These are phyloP conservation scores for Kodamaea restingae DNA, from an alignment of 805 yeast genomes.

Conservation along the genomic window DNA sequence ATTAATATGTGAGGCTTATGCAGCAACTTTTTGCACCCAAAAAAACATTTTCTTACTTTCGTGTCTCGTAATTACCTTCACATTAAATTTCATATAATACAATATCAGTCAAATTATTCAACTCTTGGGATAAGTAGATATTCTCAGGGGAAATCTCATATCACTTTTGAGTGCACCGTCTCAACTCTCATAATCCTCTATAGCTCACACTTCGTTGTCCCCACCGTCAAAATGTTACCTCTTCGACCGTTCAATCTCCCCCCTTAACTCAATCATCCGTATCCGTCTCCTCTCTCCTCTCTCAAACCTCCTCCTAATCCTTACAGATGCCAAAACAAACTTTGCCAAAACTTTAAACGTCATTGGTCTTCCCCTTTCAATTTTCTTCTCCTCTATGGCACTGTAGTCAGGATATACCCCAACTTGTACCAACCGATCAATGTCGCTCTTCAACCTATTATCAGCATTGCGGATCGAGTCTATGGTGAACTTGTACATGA, in stretches of 20 bases:
- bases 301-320: constrained; percentile 28
- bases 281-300: constrained; percentile 24
- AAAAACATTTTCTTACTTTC: too few species aligned
- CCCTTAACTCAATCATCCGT: constrained; percentile 25
- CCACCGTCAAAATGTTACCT: too few species aligned
- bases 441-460: constrained; percentile 22
- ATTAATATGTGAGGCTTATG: too few species aligned
- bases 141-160: too few species aligned
- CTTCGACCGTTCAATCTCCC: constrained; percentile 29
- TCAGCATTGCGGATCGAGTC: constrained; percentile 27
- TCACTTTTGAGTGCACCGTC: too few species aligned
- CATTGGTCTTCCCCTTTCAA: constrained; percentile 16
- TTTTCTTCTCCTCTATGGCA: constrained; percentile 11
- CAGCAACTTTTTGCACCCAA: too few species aligned
- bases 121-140: too few species aligned
- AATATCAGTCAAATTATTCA: too few species aligned
- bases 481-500: constrained; percentile 32
- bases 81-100: too few species aligned
- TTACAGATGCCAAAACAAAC: constrained; percentile 35
- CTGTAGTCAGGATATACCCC: constrained; percentile 35
- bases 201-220: too few species aligned
- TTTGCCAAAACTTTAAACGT: constrained; percentile 33
- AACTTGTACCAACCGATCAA: constrained; percentile 23
- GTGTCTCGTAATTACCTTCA: too few species aligned
- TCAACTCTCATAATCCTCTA: too few species aligned